Conservation (phyloP, 108 stramenopile species). For the Asterionellopsis glacialis region DNA sequence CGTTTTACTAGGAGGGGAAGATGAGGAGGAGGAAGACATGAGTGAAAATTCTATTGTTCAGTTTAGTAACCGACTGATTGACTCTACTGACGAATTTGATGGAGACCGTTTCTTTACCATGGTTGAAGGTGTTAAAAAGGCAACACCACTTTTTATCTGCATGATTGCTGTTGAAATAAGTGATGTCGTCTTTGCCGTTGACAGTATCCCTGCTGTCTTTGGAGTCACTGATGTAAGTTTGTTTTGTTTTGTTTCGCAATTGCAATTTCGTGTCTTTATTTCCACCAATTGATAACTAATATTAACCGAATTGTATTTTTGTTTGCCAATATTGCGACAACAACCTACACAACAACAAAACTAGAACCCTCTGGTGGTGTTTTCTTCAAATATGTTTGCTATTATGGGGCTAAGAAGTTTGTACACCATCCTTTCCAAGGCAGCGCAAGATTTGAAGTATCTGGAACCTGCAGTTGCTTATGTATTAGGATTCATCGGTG, state of each 20-base stretch:
- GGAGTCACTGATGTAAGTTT: slow-evolving; percentile 86
- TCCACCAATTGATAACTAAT: neutral
- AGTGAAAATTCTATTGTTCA: slow-evolving; percentile 69
- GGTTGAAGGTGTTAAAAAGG: slow-evolving; percentile 66
- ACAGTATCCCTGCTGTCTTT: slow-evolving; percentile 94
- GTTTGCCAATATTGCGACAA: slow-evolving; percentile 6
- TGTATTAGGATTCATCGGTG: slow-evolving; percentile 89
- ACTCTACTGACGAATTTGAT: slow-evolving; percentile 73
- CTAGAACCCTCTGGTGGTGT: slow-evolving; percentile 88
- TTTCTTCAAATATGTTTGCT: slow-evolving; percentile 95
- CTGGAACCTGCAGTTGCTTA: slow-evolving; percentile 90
- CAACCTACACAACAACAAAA: neutral
- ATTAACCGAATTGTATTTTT: neutral
- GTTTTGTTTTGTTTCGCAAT: neutral
- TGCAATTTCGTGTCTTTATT: slow-evolving; percentile 7
- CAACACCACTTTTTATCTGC: slow-evolving; percentile 92
- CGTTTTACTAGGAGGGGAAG: slow-evolving; percentile 49
- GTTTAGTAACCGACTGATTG: slow-evolving; percentile 55
- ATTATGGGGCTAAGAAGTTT: slow-evolving; percentile 93
- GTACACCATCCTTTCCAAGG: slow-evolving; percentile 88
- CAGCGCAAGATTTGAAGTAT: slow-evolving; percentile 87
- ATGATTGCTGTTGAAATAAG: slow-evolving; percentile 91
- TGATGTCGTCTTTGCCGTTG: slow-evolving; percentile 96
- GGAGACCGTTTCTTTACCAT: slow-evolving; percentile 87
- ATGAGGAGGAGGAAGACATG: slow-evolving; percentile 79